Percentiles rank a stretch among this genome's conserved stretches.
These are phyloP conservation scores for Rhizopogon rudus DNA, from an alignment of 768 basidiomycete genomes.

Conservation along the genomic window DNA sequence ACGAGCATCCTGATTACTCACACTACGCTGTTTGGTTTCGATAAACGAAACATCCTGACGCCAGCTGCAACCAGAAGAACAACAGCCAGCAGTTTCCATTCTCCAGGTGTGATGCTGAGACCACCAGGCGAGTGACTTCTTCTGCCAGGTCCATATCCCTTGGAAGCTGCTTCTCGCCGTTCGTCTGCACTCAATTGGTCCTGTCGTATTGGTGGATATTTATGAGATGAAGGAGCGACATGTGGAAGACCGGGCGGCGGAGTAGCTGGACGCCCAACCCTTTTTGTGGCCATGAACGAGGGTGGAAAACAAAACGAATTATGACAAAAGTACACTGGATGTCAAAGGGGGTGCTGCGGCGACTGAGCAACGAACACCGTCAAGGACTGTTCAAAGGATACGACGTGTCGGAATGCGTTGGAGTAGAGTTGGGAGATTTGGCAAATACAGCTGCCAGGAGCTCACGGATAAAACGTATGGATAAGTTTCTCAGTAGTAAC, in stretches of 20 bases:
- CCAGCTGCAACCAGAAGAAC: constrained; percentile 64
- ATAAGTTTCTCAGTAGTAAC: background rate
- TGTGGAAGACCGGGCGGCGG: constrained; percentile 48
- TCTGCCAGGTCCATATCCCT: constrained; percentile 51
- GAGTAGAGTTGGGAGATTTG: background rate
- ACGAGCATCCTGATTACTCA: constrained; percentile 37
- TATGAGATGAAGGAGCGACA: constrained; percentile 31
- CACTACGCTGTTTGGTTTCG: constrained; percentile 90
- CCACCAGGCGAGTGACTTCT: constrained; percentile 52
- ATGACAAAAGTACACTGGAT: background rate
- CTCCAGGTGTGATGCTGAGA: constrained; percentile 59
- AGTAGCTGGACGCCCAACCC: constrained; percentile 65
- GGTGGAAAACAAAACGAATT: constrained; percentile 3
- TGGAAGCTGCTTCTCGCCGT: constrained; percentile 64
- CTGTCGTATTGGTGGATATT: constrained; percentile 60
- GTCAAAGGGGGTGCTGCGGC: background rate
- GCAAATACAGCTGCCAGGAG: background rate
- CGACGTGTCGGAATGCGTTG: background rate
- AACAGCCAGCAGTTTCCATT: constrained; percentile 69
- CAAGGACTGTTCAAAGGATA: background rate
- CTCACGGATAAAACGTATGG: background rate
- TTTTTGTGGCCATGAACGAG: constrained; percentile 35
- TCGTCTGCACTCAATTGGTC: constrained; percentile 74
- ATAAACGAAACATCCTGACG: constrained; percentile 86
- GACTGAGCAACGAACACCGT: no score